Evolutionary conservation across 805 yeast genomes (phyloP).

Genomic region (Wickerhamomyces ciferrii): DNA sequence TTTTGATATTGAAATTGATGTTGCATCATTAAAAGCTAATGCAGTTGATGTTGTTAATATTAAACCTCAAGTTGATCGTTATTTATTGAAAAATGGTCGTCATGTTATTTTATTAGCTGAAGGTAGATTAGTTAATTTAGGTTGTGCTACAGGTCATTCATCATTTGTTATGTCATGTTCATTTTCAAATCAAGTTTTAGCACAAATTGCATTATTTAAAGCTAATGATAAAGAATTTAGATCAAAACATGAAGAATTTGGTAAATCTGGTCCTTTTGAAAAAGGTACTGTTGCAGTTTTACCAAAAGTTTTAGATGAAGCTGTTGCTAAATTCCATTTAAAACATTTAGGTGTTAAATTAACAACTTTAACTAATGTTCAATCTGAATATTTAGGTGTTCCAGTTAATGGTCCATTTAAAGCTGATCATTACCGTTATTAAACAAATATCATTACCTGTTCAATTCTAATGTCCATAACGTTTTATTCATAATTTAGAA

Average conservation of each 20-base stretch:
- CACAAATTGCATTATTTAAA: conserved; percentile 97
- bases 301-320: conserved; percentile 98
- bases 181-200: conserved; percentile 98
- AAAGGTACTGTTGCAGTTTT: conserved; percentile 85
- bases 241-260: conserved; percentile 78
- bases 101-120: conserved; percentile 96
- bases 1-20: conserved; percentile 98
- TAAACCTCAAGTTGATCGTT: conserved; percentile 99
- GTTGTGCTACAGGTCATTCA: conserved; percentile 99
- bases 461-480: conserved; percentile 1
- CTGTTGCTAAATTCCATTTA: conserved; percentile 96
- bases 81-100: conserved; percentile 80
- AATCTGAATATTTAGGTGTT: conserved; percentile 91
- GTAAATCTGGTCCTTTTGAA: conserved; percentile 86
- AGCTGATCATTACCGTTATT: conserved; percentile 97
- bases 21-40: conserved; percentile 96
- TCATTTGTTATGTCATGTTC: conserved; percentile 99
- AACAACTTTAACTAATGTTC: conserved; percentile 68
- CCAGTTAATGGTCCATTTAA: conserved; percentile 95
- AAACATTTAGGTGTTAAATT: conserved; percentile 89
- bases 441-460: conserved; percentile 25
- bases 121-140: conserved; percentile 98
- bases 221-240: conserved; percentile 78
- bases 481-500: not conserved
- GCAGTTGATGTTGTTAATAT: conserved; percentile 93